phyloP scores from a whole-genome alignment of 179 eudicot species.

The Carnegiea gigantea region DNA sequence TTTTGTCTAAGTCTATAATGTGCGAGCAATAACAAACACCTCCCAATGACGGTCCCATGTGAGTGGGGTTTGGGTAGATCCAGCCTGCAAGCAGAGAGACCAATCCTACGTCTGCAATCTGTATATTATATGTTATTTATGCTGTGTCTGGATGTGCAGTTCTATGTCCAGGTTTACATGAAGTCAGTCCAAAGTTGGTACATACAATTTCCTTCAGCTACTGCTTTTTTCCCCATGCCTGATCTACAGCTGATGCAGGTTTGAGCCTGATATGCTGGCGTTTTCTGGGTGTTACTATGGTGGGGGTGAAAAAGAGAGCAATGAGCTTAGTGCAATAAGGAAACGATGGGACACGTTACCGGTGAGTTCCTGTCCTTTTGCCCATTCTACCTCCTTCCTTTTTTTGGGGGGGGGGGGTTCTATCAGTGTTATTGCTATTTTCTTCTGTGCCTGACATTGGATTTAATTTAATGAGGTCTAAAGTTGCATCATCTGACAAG shows the following conservation, averaged over 20 bases:
- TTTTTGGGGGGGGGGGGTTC: not conserved
- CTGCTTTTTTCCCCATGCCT: constrained; percentile 1
- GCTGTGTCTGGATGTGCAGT: not conserved
- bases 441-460: not conserved
- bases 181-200: not conserved
- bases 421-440: not conserved
- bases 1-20: too few relatives aligned
- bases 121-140: not conserved
- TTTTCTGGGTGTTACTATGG: constrained; percentile 99
- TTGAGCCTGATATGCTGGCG: constrained; percentile 98
- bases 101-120: too few relatives aligned
- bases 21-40: too few relatives aligned
- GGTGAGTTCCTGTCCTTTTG: constrained; percentile 46
- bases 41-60: too few relatives aligned
- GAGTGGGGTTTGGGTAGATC: too few relatives aligned
- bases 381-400: not conserved
- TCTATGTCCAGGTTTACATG: not conserved
- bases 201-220: constrained; percentile 5
- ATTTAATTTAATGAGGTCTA: too few relatives aligned
- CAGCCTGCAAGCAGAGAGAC: too few relatives aligned
- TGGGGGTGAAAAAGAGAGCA: constrained; percentile 92
- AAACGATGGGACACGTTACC: constrained; percentile 98
- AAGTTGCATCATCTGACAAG: not conserved
- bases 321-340: constrained; percentile 88
- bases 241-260: constrained; percentile 48